Base-by-base conservation (phyloP, 768 basidiomycete species). In the Agaricus subrufescens region DNA sequence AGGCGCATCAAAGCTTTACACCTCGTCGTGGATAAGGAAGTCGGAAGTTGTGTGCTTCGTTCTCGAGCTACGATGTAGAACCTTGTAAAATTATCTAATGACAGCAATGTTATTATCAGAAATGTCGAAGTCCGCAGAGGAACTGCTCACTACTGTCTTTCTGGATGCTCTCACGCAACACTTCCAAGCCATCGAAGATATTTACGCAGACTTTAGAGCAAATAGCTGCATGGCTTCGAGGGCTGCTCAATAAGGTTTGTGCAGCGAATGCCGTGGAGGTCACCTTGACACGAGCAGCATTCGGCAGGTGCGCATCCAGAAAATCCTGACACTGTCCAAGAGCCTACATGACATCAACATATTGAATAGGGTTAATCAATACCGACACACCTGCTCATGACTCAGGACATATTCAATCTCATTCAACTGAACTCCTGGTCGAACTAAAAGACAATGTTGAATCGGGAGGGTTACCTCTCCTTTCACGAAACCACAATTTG, bases 191-290 rank as follows among this genome's bases (percentile, higher is more conserved):
- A 1, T 77, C 69, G 58, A 87, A 87, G 40, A 87, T 61, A 11
- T 74, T 75, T 4, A 77, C 74, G 56, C 86, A 88, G 26, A 87
- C 70, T 26, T 73, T 77, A 9, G 90, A 91, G 62, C 87, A 89
- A 55, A 93, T 89, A 9, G 89, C 90, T 3, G 87, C 90, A 60
- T 79, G 80, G 57, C 76, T 73, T 5, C 68, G 65, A 7, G 77
- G 71, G 44, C 72, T 75, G 15, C 74, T 63, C 4, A 75, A 66
- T 10, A 81, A 69, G 10, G 71, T 67, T 62, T 77, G 74, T 1
- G 89, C 90, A 9, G 90, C 90, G 3, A 76, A 77, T 0, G 88
- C 88, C 6, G 90, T 93, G 5, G 90, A 93, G 6, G 82, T 63
- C n/a, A 78, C 83, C 62, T 79, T 83, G 50, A 85, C 73, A 29